Conservation (phyloP, 192 early-diverging fungal genomes). For the Radiomyces spectabilis region DNA sequence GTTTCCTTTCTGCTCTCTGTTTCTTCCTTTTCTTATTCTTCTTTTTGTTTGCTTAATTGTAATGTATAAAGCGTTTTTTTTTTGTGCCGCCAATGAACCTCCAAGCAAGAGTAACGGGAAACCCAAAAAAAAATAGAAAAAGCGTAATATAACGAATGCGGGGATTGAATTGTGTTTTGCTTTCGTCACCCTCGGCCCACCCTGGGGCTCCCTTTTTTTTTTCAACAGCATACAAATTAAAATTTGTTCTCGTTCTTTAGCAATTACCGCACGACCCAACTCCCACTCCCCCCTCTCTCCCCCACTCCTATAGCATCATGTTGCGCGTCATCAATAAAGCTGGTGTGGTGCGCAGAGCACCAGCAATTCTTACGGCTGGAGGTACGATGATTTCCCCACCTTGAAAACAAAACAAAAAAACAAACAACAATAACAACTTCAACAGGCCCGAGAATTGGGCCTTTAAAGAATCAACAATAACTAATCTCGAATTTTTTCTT, state of each 20-base stretch:
- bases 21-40: background rate
- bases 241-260: no score
- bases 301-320: slow-evolving; percentile 3
- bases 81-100: background rate
- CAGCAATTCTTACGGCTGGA: slow-evolving; percentile 12
- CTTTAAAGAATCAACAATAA: no score
- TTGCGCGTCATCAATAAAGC: slow-evolving; percentile 26
- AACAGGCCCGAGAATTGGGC: no score
- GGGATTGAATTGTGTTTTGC: background rate
- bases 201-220: slow-evolving; percentile 7
- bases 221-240: no score
- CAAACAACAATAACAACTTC: no score
- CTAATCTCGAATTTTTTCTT: no score
- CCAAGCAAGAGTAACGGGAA: background rate
- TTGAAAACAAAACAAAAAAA: no score
- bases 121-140: background rate
- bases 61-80: background rate
- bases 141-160: background rate
- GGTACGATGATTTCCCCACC: no score
- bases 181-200: background rate
- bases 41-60: background rate
- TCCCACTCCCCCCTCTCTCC: slow-evolving; percentile 11
- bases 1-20: no score
- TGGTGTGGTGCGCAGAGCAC: slow-evolving; percentile 13
- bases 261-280: no score